A percentile compares a stretch with the other conserved stretches of the same genome.
Evolutionary conservation across 371 early-diverging fungal species (phyloP).

Genomic region (Capillidium heterosporum): DNA sequence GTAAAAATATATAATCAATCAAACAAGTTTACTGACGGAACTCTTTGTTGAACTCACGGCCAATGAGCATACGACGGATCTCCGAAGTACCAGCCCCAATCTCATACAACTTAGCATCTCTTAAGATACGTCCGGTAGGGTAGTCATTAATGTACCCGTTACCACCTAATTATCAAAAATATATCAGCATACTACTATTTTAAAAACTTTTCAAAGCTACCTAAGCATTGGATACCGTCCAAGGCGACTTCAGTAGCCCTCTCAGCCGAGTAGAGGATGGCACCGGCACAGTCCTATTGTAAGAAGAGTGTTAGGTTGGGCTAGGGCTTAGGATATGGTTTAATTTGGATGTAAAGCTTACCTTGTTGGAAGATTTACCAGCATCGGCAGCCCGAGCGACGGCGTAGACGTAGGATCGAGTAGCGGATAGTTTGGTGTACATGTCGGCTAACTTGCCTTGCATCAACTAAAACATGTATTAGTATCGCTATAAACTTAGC

Average conservation of each 20-base stretch:
- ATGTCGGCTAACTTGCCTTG: conserved; percentile 95
- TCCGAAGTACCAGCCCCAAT: conserved; percentile 97
- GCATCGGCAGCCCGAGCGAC: conserved; percentile 76
- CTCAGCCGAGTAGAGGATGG: conserved; percentile 87
- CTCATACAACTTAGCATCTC: conserved; percentile 95
- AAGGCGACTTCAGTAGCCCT: conserved; percentile 88
- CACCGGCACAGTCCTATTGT: conserved; percentile 85
- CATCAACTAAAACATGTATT: conserved; percentile 27
- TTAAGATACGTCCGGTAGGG: conserved; percentile 77
- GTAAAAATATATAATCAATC: too few relatives aligned
- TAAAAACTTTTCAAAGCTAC: conserved; percentile 7
- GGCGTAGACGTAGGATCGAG: conserved; percentile 81
- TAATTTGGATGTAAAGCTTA: background rate
- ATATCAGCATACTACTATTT: background rate
- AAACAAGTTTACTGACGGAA: conserved; percentile 10
- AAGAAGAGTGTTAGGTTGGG: background rate
- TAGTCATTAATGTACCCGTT: conserved; percentile 95
- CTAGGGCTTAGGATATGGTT: background rate
- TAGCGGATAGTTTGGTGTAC: conserved; percentile 87
- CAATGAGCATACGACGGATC: conserved; percentile 94
- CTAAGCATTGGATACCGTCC: conserved; percentile 89
- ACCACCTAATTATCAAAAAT: conserved; percentile 29
- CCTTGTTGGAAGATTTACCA: conserved; percentile 56
- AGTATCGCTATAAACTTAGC: conserved; percentile 2
- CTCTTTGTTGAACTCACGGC: conserved; percentile 47